Base-by-base conservation (phyloP, 2,329 filamentous ascomycete genomes). In the Xylariaceae sp. region DNA sequence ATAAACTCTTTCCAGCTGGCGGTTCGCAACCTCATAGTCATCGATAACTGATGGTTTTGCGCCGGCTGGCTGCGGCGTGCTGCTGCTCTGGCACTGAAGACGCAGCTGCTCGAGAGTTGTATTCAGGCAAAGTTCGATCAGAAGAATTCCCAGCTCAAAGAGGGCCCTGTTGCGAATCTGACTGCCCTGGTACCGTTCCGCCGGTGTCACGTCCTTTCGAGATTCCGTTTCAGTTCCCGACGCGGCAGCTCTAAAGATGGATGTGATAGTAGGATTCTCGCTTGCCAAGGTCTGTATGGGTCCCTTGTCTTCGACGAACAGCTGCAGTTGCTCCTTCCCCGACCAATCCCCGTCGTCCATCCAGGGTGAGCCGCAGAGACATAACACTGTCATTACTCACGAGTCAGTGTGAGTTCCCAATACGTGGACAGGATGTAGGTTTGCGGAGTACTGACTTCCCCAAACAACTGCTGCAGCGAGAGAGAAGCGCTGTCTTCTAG, bases 81-180 rank as follows among this genome's bases (percentile, higher is more conserved):
- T 19, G 15, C 22, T 21, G 5, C n/a, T 12, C 12, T 12, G 24
- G 5, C 24, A 11, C n/a, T 26, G 12, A 6, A 3, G 6, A 15
- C 31, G 22, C n/a, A 34, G 12, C 13, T 39, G 26, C 7, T 31
- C 19, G 12, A 39, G 26, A 13, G 31, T 17, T 13, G 33, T 37
- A 12, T 36, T 36, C 13, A 39, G 31, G 3, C 25, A 32, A 5
- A 39, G 15, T 19, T 39, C 33, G 13, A 39, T 36, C 3, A 39
- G 16, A 7, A 36, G 12, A 9, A 39, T 19, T 6, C 37, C 37
- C 3, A 36, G 18, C 5, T 19, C 14, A 22, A 39, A 36, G n/a
- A 39, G 10, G 7, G 18, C 31, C 15, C 31, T 32, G 23, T 39
- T 29, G 4, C 28, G 31, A 17, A 32, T 33, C 14, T 33, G 33